Base-by-base conservation (phyloP, 441 rosid genomes). In the Gossypium schwendimanii region DNA sequence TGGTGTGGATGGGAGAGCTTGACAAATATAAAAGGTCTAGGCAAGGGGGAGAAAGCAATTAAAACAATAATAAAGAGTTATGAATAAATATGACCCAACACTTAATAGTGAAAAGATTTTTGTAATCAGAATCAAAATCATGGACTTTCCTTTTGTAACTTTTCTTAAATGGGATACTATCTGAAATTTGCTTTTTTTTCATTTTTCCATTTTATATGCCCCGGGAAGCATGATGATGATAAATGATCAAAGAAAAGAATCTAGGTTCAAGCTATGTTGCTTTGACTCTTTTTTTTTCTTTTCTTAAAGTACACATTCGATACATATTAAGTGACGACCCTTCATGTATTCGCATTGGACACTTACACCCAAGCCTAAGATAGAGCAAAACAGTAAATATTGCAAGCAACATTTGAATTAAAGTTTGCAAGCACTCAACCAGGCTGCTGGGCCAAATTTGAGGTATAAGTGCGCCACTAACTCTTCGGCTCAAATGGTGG, bases 11-110 rank as follows among this genome's bases (percentile, higher is more conserved):
- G 74, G 28, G 54, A 39, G 68, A 26, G 75, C 58, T 50, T 53
- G 73, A 44, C 39, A 66, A 23, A 77, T 79, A 70, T 62, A 65
- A 23, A 54, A 24, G 15, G 63, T 26, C 11, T 59, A 63, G 39
- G 28, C 68, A 36, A 44, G 15, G n/a, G 55, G 20, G 31, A 21
- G 28, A 72, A 72, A 23, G 58, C 6, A 70, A 24, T 47, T 45
- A 47, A 15, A 57, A 53, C 11, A n/a, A 69, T 0, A 33, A 33
- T 33, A 69, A n/a, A 70, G 7, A 55, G 47, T 47, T 17, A 9
- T 49, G 49, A 21, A 36, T 15, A 70, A 52, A 61, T 62, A 69
- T 41, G 67, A 62, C 58, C 74, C 47, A 62, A 55, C 36, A 73
- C 76, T 69, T 63, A 9, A 47, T 3, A 33, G 31, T 69, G 58